phyloP scores from a whole-genome alignment of 2,329 filamentous ascomycete genomes.

The Capronia coronata region DNA sequence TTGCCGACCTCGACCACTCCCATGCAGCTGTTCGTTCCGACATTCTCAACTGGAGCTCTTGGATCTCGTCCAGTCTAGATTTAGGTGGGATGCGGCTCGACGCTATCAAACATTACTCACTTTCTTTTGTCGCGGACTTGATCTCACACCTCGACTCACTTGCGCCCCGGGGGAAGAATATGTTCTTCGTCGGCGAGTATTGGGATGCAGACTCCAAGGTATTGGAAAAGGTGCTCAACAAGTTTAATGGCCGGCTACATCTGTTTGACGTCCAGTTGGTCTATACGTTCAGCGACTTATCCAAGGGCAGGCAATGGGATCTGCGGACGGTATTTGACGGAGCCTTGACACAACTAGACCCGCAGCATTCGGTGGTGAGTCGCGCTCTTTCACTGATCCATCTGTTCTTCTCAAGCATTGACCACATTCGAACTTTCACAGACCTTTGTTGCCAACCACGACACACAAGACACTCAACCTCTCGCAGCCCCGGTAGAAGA shows the following conservation, averaged over 20 bases:
- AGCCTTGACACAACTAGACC: conserved; percentile 51
- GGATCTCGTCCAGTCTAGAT: conserved; percentile 56
- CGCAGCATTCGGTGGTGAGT: conserved; percentile 39
- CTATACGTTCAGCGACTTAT: conserved; percentile 60
- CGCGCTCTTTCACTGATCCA: background rate
- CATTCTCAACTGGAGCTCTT: conserved; percentile 60
- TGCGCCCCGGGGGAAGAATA: conserved; percentile 39
- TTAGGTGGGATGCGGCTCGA: conserved; percentile 65
- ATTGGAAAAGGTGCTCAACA: conserved; percentile 53
- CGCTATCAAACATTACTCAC: conserved; percentile 66
- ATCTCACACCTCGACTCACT: conserved; percentile 50
- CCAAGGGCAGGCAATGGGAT: conserved; percentile 50
- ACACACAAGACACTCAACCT: conserved; percentile 25
- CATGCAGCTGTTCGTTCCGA: conserved; percentile 59
- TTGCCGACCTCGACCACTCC: conserved; percentile 61
- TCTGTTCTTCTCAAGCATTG: background rate
- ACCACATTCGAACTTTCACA: conserved; percentile 4
- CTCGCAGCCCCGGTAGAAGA: conserved; percentile 22
- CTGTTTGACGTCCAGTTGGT: conserved; percentile 65
- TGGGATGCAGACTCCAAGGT: conserved; percentile 55
- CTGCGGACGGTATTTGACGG: conserved; percentile 57
- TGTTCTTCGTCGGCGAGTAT: conserved; percentile 65
- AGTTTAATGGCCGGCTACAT: conserved; percentile 53
- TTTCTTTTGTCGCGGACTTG: conserved; percentile 59
- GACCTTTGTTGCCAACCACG: conserved; percentile 48